Evolutionary conservation across 352 stramenopile species (phyloP).

Genomic region (Phytophthora sp.): DNA sequence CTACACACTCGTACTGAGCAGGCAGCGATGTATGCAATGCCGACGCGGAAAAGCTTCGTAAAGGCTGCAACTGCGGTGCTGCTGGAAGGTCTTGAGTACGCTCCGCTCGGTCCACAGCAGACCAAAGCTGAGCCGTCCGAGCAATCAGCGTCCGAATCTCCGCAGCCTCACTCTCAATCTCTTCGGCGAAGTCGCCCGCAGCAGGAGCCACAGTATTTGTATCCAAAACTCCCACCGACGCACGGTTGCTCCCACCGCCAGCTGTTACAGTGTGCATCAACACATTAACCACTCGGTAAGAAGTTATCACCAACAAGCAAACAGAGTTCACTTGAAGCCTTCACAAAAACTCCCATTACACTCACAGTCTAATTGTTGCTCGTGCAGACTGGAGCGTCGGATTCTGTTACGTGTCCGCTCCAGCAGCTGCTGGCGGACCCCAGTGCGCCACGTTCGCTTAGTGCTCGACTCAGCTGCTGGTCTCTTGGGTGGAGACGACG

Average conservation of each 20-base stretch:
- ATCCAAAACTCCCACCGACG: background rate
- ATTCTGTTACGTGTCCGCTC: conserved; percentile 23
- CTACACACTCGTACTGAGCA: conserved; percentile 16
- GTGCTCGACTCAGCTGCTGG: background rate
- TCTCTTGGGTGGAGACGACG: background rate
- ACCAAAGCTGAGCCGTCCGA: conserved; percentile 42
- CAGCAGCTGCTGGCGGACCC: conserved; percentile 24
- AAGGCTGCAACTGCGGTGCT: background rate
- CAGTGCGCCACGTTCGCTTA: conserved; percentile 12
- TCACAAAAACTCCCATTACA: conserved; percentile 3
- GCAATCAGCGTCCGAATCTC: conserved; percentile 46
- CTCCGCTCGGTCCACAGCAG: conserved; percentile 33
- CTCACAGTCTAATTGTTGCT: conserved; percentile 28
- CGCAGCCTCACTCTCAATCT: conserved; percentile 41
- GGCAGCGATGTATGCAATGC: conserved; percentile 6
- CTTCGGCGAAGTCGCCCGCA: conserved; percentile 28
- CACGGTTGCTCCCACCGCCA: too few species aligned
- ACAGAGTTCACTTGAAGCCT: background rate
- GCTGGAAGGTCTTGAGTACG: conserved; percentile 5
- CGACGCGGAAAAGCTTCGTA: conserved; percentile 2
- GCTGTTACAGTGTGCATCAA: too few species aligned
- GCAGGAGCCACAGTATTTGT: background rate
- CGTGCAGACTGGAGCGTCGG: conserved; percentile 20
- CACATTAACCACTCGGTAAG: too few species aligned
- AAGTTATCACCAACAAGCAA: conserved; percentile 16